Evolutionary conservation across 1,284 basidiomycete genomes (phyloP), one percentile per base, ranked within the genome.

Genomic region (Coniferiporia weirii): DNA sequence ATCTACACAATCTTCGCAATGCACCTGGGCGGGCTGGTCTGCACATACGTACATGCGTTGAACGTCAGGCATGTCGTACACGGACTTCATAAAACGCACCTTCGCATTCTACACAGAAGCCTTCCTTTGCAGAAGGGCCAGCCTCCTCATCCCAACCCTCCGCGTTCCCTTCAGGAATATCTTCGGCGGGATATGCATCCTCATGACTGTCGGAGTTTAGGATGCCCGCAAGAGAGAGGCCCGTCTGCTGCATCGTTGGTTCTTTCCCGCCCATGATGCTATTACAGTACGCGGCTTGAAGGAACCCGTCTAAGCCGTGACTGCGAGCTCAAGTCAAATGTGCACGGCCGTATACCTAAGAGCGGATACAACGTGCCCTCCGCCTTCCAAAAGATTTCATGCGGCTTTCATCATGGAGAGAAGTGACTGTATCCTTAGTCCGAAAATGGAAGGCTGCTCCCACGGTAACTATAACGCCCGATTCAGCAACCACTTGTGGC

Each of bases 101-200:
- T 82, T 91, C 89, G 68, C 89, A 92, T 69, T 92, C 89, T 56
- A 91, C 71, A 64, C 89, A 92, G 67, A 77, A 89, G 0, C 89
- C 89, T 57, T 89, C 83, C 6, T 75, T 72, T 10, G 77, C 75
- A 43, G 70, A 73, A 58, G 79, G 76, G 1, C 63, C 68, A 3
- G 73, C 72, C 66, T 87, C 86, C 64, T 89, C 85, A 61, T 89
- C 85, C 83, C 82, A 86, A 8, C 82, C 83, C 43, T 74, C 76
- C 19, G 75, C 73, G 20, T 32, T 47, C 17, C 52, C 61, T 22
- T 60, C 38, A 4, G 49, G 4, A 10, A 36, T 27, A 20, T 54
- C 20, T 20, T 59, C 47, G 12, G 36, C 53, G 22, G 40, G 36
- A 40, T 58, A 52, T 15, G 43, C 35, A 46, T 43, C 47, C 34